Evolutionary conservation across 768 basidiomycete species (phyloP).

Genomic region (Chalciporus piperatus): DNA sequence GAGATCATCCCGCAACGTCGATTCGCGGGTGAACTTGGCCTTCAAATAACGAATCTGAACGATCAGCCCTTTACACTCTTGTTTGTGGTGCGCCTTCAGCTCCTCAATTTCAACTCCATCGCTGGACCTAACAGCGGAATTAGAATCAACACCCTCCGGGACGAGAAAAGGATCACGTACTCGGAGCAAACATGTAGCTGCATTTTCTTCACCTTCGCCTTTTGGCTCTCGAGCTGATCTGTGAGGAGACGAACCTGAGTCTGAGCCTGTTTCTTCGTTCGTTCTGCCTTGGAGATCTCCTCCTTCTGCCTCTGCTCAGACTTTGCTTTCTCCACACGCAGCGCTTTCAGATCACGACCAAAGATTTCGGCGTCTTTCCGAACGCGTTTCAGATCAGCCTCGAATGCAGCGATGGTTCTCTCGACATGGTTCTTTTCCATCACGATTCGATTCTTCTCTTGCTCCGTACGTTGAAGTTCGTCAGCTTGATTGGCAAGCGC

Average conservation of each 20-base stretch:
- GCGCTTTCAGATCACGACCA: slow-evolving; percentile 69
- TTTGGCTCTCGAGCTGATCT: slow-evolving; percentile 59
- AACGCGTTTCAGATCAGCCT: slow-evolving; percentile 74
- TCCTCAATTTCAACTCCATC: slow-evolving; percentile 52
- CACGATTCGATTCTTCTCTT: slow-evolving; percentile 60
- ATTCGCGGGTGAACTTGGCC: slow-evolving; percentile 86
- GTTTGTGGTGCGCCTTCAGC: slow-evolving; percentile 67
- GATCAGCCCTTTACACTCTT: slow-evolving; percentile 87
- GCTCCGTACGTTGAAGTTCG: slow-evolving; percentile 61
- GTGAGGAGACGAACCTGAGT: slow-evolving; percentile 62
- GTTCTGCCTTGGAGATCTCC: slow-evolving; percentile 54
- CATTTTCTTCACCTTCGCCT: slow-evolving; percentile 39
- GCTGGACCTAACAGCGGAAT: slow-evolving; percentile 29
- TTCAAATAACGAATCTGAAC: slow-evolving; percentile 91
- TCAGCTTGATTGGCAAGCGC: slow-evolving; percentile 59
- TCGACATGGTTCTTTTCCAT: slow-evolving; percentile 66
- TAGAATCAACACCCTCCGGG: neutral
- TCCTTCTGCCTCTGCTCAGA: slow-evolving; percentile 53
- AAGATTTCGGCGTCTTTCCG: slow-evolving; percentile 74
- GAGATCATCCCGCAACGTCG: slow-evolving; percentile 70
- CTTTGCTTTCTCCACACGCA: slow-evolving; percentile 66
- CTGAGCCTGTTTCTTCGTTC: slow-evolving; percentile 64
- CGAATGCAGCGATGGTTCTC: slow-evolving; percentile 61
- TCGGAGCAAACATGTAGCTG: slow-evolving; percentile 56
- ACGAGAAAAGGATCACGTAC: slow-evolving; percentile 39